phyloP scores from a whole-genome alignment of 257 asterid genomes.

The Cordia subcordata region DNA sequence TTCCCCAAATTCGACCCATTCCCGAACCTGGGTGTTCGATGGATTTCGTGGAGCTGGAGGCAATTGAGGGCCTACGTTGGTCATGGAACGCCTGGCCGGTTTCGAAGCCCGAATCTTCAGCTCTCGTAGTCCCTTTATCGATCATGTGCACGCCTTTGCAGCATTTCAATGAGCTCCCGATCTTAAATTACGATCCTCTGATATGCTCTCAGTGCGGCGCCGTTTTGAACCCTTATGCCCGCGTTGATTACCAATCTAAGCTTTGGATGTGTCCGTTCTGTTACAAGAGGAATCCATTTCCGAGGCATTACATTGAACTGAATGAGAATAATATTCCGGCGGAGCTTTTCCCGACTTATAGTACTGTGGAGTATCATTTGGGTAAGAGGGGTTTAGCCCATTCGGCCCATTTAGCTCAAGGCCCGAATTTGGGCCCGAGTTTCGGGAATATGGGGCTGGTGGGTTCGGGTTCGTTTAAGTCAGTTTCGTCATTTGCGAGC shows the following conservation, averaged over 20 bases:
- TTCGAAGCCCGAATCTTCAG: conserved; percentile 55
- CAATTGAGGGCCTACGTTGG: conserved; percentile 95
- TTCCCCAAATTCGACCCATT: conserved; percentile 12
- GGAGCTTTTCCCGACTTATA: conserved; percentile 92
- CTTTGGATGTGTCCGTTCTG: conserved; percentile 88
- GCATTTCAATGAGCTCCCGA: conserved; percentile 73
- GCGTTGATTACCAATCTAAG: conserved; percentile 65
- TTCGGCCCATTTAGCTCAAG: conserved; percentile 12
- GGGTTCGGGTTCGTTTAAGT: conserved; percentile 49
- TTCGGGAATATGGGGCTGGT: conserved; percentile 36
- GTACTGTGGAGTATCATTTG: conserved; percentile 81
- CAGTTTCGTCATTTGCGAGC: conserved; percentile 34
- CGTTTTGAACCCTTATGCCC: conserved; percentile 79
- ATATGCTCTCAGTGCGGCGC: conserved; percentile 68
- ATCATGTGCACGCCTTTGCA: conserved; percentile 74
- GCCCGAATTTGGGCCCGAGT: conserved; percentile 22
- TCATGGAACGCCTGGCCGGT: conserved; percentile 97
- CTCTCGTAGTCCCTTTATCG: conserved; percentile 75
- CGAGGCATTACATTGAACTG: conserved; percentile 55
- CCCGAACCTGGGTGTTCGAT: conserved; percentile 21
- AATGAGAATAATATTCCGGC: conserved; percentile 81
- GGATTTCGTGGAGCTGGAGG: conserved; percentile 95
- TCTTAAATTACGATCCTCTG: conserved; percentile 70
- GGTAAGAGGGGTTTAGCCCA: conserved; percentile 34
- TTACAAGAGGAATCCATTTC: conserved; percentile 58